Percentiles rank a stretch among this genome's conserved stretches.
Evolutionary conservation across 768 basidiomycete genomes (phyloP).

Genomic region (Boletus subparvulus): DNA sequence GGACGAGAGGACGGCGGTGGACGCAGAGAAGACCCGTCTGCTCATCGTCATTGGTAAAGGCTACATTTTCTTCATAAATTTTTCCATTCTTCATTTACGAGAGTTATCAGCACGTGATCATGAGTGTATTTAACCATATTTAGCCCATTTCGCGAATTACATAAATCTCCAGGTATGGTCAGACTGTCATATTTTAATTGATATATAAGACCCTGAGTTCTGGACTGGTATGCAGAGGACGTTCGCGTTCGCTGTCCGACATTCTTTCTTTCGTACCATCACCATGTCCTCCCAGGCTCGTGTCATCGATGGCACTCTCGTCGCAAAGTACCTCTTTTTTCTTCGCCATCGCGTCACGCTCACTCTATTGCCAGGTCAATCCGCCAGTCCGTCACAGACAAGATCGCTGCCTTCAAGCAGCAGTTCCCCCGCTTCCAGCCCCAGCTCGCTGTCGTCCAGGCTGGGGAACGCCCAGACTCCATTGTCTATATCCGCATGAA

Average conservation of each 20-base stretch:
- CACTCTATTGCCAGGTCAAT: constrained; percentile 57
- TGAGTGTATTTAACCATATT: not conserved
- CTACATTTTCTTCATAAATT: not conserved
- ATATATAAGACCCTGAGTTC: constrained; percentile 1
- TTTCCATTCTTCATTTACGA: not conserved
- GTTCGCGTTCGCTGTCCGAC: constrained; percentile 1
- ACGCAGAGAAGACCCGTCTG: constrained; percentile 57
- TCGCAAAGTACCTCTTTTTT: constrained; percentile 68
- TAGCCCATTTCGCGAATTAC: too few relatives aligned
- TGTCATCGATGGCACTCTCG: constrained; percentile 78
- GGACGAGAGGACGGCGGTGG: constrained; percentile 55
- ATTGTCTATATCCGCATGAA: constrained; percentile 97
- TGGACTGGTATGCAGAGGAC: constrained; percentile 1
- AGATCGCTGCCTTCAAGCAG: constrained; percentile 62
- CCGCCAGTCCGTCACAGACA: constrained; percentile 70
- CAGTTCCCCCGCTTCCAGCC: constrained; percentile 88
- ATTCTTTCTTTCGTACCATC: constrained; percentile 25
- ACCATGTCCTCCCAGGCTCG: constrained; percentile 45
- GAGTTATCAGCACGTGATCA: constrained; percentile 22
- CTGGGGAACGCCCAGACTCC: constrained; percentile 90
- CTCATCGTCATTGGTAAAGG: constrained; percentile 40
- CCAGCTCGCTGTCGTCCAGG: constrained; percentile 89
- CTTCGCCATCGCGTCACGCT: constrained; percentile 13
- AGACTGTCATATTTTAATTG: not conserved
- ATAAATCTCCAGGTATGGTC: too few relatives aligned